A percentile compares a stretch with the other conserved stretches of the same genome.
These are phyloP conservation scores for Kwoniella shivajii DNA, from an alignment of 1,284 basidiomycete species.

Conservation along the genomic window DNA sequence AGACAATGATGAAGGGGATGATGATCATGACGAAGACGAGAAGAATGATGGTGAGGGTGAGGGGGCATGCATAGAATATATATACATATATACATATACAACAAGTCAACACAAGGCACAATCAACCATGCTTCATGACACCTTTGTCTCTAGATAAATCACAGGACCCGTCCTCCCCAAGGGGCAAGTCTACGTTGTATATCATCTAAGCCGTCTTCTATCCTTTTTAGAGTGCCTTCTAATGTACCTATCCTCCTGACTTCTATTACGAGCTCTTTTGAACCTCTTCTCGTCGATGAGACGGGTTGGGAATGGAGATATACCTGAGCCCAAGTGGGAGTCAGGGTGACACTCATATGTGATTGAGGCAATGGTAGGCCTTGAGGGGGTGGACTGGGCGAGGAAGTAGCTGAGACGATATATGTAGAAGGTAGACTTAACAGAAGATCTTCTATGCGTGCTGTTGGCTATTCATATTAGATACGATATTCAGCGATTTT, in stretches of 20 bases:
- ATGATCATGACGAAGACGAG: neutral
- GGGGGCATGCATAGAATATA: neutral
- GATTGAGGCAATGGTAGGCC: constrained; percentile 36
- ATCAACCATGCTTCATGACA: too few relatives aligned
- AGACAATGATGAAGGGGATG: neutral
- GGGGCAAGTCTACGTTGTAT: constrained; percentile 29
- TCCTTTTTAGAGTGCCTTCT: constrained; percentile 30
- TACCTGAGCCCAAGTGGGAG: constrained; percentile 41
- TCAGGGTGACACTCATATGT: constrained; percentile 32
- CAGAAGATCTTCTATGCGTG: constrained; percentile 47
- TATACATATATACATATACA: neutral
- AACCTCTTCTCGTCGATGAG: constrained; percentile 9
- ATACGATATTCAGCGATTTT: neutral
- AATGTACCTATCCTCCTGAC: constrained; percentile 26
- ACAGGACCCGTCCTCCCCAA: constrained; percentile 36
- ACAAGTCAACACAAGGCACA: neutral
- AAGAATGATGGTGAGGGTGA: neutral
- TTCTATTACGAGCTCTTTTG: constrained; percentile 36
- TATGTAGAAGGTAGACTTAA: constrained; percentile 27
- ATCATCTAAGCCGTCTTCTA: constrained; percentile 39
- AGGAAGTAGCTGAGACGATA: constrained; percentile 13
- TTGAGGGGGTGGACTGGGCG: constrained; percentile 1
- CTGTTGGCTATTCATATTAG: constrained; percentile 37
- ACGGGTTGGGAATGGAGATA: constrained; percentile 28
- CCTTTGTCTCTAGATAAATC: too few relatives aligned